Percentiles rank a stretch among this genome's conserved stretches.
Evolutionary conservation across 2,329 filamentous ascomycete genomes (phyloP).

Genomic region (Monilinia fructicola): DNA sequence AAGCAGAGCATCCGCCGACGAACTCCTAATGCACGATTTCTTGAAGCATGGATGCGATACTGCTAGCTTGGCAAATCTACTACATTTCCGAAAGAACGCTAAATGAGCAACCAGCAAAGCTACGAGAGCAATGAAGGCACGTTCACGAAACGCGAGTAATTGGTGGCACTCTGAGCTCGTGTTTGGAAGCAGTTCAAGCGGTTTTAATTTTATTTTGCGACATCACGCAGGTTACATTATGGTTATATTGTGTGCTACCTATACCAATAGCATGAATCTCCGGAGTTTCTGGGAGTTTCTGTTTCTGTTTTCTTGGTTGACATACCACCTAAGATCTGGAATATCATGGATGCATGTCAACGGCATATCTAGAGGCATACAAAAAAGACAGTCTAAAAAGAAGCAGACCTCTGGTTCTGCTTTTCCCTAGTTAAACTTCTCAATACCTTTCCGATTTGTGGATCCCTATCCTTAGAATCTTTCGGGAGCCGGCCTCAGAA

Average conservation of each 20-base stretch:
- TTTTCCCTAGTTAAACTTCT: constrained; percentile 21
- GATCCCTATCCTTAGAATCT: constrained; percentile 11
- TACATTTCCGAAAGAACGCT: constrained; percentile 78
- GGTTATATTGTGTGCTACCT: constrained; percentile 27
- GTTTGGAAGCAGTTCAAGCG: constrained; percentile 17
- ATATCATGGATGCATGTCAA: constrained; percentile 12
- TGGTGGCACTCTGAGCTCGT: constrained; percentile 15
- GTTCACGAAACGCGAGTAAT: constrained; percentile 22
- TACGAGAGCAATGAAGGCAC: constrained; percentile 21
- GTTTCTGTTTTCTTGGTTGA: constrained; percentile 12
- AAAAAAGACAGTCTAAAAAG: constrained; percentile 6
- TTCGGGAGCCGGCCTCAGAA: constrained; percentile 13
- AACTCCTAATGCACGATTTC: constrained; percentile 90
- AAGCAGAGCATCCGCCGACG: constrained; percentile 85
- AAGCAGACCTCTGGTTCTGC: constrained; percentile 13
- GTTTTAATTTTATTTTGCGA: constrained; percentile 20
- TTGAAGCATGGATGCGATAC: constrained; percentile 85
- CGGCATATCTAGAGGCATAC: constrained; percentile 18
- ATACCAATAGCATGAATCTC: constrained; percentile 30
- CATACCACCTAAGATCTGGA: constrained; percentile 10
- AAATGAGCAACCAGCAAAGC: constrained; percentile 48
- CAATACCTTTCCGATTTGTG: constrained; percentile 11
- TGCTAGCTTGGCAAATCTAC: constrained; percentile 77
- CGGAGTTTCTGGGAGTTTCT: constrained; percentile 33
- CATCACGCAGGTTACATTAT: constrained; percentile 30